Conservation (phyloP, 1,284 basidiomycete genomes). For the Cystobasidium slooffiae region DNA sequence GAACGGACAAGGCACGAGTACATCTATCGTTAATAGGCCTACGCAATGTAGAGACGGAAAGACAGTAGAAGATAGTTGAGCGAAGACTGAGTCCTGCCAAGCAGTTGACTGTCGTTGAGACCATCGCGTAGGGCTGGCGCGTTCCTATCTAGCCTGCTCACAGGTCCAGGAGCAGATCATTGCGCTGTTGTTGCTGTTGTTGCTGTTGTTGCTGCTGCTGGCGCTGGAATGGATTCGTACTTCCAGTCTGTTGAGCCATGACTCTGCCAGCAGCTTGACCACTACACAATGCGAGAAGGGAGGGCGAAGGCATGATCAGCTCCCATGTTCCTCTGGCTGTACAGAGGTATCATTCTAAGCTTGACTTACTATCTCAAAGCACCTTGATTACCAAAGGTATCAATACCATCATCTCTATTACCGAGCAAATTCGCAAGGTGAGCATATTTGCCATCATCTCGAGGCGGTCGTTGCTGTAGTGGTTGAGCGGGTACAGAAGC, state of each 20-base stretch:
- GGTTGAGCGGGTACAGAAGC: slow-evolving; percentile 50
- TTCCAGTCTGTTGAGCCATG: slow-evolving; percentile 16
- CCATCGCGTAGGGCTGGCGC: neutral
- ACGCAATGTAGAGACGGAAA: no score
- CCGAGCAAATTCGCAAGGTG: slow-evolving; percentile 74
- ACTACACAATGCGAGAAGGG: neutral
- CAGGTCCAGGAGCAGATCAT: slow-evolving; percentile 16
- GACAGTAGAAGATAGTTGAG: no score
- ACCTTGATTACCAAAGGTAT: slow-evolving; percentile 91
- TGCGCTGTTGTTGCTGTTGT: slow-evolving; percentile 23
- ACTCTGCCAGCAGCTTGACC: slow-evolving; percentile 15
- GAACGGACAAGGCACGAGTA: no score
- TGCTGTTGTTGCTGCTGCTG: slow-evolving; percentile 42
- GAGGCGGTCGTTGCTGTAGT: slow-evolving; percentile 47
- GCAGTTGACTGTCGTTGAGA: no score
- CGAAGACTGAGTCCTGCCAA: no score
- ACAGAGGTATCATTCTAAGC: neutral
- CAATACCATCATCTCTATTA: slow-evolving; percentile 75
- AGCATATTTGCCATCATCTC: slow-evolving; percentile 70
- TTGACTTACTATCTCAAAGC: slow-evolving; percentile 61
- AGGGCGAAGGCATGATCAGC: neutral
- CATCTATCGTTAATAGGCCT: no score
- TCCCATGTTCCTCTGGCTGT: neutral
- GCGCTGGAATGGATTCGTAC: slow-evolving; percentile 42
- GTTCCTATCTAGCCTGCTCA: neutral